Base-by-base conservation (phyloP, 2,329 filamentous ascomycete species). In the Tolypocladium album region DNA sequence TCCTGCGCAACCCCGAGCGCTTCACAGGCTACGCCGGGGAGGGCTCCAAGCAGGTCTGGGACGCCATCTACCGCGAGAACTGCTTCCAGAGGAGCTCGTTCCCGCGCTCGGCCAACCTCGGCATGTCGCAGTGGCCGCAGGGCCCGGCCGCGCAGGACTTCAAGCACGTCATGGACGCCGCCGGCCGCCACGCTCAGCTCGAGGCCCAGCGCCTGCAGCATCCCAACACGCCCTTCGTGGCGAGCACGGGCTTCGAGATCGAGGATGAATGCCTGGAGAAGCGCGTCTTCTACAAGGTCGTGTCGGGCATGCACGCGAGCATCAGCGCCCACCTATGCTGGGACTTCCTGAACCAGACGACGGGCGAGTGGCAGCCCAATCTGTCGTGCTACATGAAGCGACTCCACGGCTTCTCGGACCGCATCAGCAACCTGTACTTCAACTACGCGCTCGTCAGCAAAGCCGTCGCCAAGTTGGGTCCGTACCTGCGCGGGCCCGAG, bases 231-330 rank as follows among this genome's bases (percentile, higher is more conserved):
- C 80, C 82, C 0, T 84, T 86, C 56, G 81, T 86, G 56, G 80
- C 85, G 57, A 82, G 83, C 67, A 84, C 84, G 9, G 82, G 84
- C 0, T 78, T 93, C 57, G 89, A 94, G 65, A 81, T 87, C 56
- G 92, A 96, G 66, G 92, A 97, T 66, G 90, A 96, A 70, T 99
- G 94, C 69, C 78, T 99, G 31, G 94, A 99, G 79, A 97, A 99
- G 81, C 88, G 94, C n/a, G 94, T 97, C 43, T 99, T 99, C 73
- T 94, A 97, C 76, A 85, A 92, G 8, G 86, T 99, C 64, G 86
- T 99, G 63, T 96, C 92, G 58, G 94, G 94, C 52, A 97, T 99
- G 94, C 94, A 99, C 74, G 91, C 94, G 20, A 96, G 92, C 64
- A 99, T 99, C 73, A 96, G 91, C 65, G 90, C 92, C 0, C 94